Evolutionary conservation across 2,329 filamentous ascomycete species (phyloP).

Genomic region (Orbilia quercus): DNA sequence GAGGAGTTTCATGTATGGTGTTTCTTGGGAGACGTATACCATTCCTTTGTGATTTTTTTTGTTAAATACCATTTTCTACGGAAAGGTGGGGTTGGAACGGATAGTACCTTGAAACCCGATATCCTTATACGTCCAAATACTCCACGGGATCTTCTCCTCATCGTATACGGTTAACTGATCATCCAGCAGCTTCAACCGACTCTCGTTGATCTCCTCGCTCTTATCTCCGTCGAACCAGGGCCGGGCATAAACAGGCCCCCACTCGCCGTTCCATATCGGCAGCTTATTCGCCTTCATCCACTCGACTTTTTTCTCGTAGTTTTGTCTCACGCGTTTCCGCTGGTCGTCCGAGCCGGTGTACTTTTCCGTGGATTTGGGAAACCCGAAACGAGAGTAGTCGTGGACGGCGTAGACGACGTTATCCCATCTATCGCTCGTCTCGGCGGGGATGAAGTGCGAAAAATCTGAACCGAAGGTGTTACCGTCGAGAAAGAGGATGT

Average conservation of each 20-base stretch:
- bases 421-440: constrained; percentile 58
- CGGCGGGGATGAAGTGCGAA: constrained; percentile 57
- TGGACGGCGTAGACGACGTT: constrained; percentile 69
- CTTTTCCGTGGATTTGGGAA: constrained; percentile 63
- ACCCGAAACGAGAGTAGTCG: constrained; percentile 69
- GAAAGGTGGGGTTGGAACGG: too few relatives aligned
- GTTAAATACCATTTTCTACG: too few relatives aligned
- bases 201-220: constrained; percentile 64
- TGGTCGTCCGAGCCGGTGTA: constrained; percentile 66
- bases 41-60: too few relatives aligned
- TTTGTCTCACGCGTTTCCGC: constrained; percentile 63
- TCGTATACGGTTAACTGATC: constrained; percentile 68
- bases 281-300: constrained; percentile 65
- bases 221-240: constrained; percentile 63
- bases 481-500: constrained; percentile 68
- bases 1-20: constrained; percentile 68
- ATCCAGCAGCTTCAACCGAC: constrained; percentile 66
- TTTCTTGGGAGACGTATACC: constrained; percentile 66
- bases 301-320: constrained; percentile 65
- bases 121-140: constrained; percentile 72
- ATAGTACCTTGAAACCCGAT: constrained; percentile 67
- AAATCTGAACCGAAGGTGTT: constrained; percentile 68
- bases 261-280: constrained; percentile 68
- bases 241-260: constrained; percentile 67
- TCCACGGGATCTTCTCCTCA: constrained; percentile 69